phyloP scores from a whole-genome alignment of 495 filamentous ascomycete species.

The Aspergillus conjunctus region DNA sequence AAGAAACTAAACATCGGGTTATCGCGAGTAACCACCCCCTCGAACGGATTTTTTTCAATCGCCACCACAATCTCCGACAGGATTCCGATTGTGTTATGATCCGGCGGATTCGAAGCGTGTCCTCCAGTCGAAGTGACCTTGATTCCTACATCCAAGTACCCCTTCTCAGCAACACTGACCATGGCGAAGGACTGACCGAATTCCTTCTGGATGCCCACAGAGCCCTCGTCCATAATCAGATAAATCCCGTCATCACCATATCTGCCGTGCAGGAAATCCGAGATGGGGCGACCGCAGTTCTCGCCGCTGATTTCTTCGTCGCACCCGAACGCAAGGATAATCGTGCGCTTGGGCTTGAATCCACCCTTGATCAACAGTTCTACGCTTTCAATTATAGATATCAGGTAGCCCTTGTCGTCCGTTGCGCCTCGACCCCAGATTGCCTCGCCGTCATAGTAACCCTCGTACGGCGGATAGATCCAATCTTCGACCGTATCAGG shows the following conservation, averaged over 20 bases:
- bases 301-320: conserved; percentile 6
- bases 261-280: background rate
- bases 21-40: background rate
- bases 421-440: conserved; percentile 7
- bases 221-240: conserved; percentile 4
- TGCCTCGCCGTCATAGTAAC: background rate
- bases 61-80: background rate
- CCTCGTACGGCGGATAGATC: background rate
- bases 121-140: background rate
- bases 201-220: conserved; percentile 1
- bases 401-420: conserved; percentile 6
- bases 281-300: conserved; percentile 1
- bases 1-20: background rate
- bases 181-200: background rate
- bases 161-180: conserved; percentile 4
- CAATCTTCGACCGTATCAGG: background rate
- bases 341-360: background rate
- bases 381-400: background rate
- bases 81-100: conserved; percentile 1
- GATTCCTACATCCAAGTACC: conserved; percentile 3
- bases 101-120: conserved; percentile 4
- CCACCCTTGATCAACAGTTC: background rate
- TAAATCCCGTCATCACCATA: conserved; percentile 2
- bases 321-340: conserved; percentile 3
- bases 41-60: background rate